Evolutionary conservation across 805 yeast species (phyloP).

Genomic region (Metschnikowia peoriensis): DNA sequence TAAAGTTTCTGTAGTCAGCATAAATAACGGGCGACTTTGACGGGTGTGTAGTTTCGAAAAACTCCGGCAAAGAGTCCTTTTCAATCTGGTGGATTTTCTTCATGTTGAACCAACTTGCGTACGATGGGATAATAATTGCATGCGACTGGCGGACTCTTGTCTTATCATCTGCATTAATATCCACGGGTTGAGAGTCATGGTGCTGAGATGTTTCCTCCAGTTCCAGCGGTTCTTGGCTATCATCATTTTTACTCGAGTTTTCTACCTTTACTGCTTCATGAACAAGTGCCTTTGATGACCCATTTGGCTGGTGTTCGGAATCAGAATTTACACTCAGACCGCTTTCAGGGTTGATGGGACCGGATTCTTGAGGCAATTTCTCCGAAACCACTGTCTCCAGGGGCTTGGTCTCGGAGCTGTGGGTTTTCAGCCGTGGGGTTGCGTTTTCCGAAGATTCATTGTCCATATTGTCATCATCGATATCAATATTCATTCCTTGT

Average conservation of each 20-base stretch:
- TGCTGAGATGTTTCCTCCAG: conserved; percentile 1
- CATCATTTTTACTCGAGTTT: neutral
- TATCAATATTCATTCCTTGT: neutral
- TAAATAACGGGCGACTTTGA: conserved; percentile 82
- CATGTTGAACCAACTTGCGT: conserved; percentile 82
- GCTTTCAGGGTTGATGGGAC: neutral
- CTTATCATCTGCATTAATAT: conserved; percentile 16
- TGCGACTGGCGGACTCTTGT: conserved; percentile 62
- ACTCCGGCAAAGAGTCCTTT: conserved; percentile 82
- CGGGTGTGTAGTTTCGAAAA: conserved; percentile 68
- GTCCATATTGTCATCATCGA: neutral
- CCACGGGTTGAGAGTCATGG: conserved; percentile 8
- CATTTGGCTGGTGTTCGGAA: neutral
- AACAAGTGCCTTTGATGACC: neutral
- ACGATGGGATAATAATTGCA: conserved; percentile 82
- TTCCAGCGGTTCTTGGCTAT: neutral
- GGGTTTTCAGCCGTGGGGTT: neutral
- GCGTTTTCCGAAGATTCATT: neutral
- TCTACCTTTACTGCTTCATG: conserved; percentile 3
- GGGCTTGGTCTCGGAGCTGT: neutral
- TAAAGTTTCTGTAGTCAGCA: conserved; percentile 79
- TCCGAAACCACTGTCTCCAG: neutral
- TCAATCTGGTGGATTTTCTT: conserved; percentile 73
- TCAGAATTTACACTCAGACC: neutral
- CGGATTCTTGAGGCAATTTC: neutral